phyloP scores from a whole-genome alignment of 495 filamentous ascomycete species.

The Talaromyces thailandensis region DNA sequence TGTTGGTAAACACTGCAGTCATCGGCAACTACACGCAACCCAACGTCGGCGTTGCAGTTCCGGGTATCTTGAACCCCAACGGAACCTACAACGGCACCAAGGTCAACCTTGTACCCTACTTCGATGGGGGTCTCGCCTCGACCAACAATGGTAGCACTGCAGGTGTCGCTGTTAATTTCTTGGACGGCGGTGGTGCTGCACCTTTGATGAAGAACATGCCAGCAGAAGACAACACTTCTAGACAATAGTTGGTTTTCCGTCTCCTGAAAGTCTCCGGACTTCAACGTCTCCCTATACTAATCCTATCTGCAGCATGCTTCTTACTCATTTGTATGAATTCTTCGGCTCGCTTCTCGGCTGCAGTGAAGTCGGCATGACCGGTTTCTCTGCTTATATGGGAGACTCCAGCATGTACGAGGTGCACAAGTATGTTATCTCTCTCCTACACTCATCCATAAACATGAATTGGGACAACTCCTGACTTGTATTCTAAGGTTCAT shows the following conservation, averaged over 20 bases:
- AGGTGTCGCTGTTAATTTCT: constrained; percentile 40
- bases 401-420: constrained; percentile 35
- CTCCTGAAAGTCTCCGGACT: too few species aligned
- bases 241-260: constrained; percentile 38
- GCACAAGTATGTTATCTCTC: constrained; percentile 29
- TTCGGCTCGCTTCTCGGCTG: constrained; percentile 45
- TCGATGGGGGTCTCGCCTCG: constrained; percentile 38
- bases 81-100: constrained; percentile 32
- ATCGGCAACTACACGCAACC: constrained; percentile 45
- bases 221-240: constrained; percentile 28
- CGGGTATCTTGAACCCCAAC: constrained; percentile 38
- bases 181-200: constrained; percentile 44
- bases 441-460: neutral
- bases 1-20: constrained; percentile 46
- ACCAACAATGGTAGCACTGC: constrained; percentile 29
- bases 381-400: constrained; percentile 34
- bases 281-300: too few species aligned
- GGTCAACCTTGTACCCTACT: constrained; percentile 45
- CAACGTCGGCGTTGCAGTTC: constrained; percentile 33
- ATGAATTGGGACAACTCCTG: neutral
- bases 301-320: constrained; percentile 41
- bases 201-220: constrained; percentile 42
- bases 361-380: constrained; percentile 29
- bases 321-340: constrained; percentile 48
- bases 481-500: constrained; percentile 35